A percentile compares a stretch with the other conserved stretches of the same genome.
phyloP scores from a whole-genome alignment of 257 asterid species.

The Catharanthus roseus region DNA sequence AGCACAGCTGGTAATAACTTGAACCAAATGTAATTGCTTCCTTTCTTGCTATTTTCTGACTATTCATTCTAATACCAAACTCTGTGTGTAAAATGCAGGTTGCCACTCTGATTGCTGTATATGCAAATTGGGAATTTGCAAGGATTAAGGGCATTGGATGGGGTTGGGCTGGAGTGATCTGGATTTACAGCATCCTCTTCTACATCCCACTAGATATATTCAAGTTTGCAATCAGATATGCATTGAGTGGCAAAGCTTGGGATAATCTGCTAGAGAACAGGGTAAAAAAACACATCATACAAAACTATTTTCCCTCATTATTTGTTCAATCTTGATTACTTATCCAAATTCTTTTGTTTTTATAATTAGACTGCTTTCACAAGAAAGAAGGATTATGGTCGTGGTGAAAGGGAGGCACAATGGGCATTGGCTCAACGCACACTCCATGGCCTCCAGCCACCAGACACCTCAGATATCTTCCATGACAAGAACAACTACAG shows the following conservation, averaged over 20 bases:
- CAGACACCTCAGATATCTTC: constrained; percentile 28
- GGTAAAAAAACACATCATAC: constrained; percentile 22
- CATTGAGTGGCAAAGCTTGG: constrained; percentile 46
- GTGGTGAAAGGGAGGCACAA: constrained; percentile 56
- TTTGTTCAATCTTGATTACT: not conserved
- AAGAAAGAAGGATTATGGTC: constrained; percentile 49
- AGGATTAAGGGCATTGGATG: constrained; percentile 47
- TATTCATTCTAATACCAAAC: not conserved
- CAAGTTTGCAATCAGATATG: constrained; percentile 38
- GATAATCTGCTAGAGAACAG: constrained; percentile 35
- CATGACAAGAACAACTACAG: constrained; percentile 35
- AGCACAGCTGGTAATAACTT: constrained; percentile 49
- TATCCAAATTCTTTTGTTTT: not conserved
- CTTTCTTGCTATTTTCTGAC: not conserved
- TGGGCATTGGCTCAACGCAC: constrained; percentile 59
- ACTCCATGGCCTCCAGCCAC: constrained; percentile 46
- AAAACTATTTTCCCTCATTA: not conserved
- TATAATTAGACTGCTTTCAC: constrained; percentile 43
- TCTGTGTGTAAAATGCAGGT: constrained; percentile 20
- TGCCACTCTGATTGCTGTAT: constrained; percentile 42
- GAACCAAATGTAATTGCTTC: not conserved
- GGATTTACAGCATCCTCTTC: constrained; percentile 47
- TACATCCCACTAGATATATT: constrained; percentile 46
- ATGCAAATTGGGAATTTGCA: constrained; percentile 48
- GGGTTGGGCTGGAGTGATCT: constrained; percentile 63